phyloP scores from a whole-genome alignment of 495 filamentous ascomycete genomes.

The Podospora bellae-mahoneyi region DNA sequence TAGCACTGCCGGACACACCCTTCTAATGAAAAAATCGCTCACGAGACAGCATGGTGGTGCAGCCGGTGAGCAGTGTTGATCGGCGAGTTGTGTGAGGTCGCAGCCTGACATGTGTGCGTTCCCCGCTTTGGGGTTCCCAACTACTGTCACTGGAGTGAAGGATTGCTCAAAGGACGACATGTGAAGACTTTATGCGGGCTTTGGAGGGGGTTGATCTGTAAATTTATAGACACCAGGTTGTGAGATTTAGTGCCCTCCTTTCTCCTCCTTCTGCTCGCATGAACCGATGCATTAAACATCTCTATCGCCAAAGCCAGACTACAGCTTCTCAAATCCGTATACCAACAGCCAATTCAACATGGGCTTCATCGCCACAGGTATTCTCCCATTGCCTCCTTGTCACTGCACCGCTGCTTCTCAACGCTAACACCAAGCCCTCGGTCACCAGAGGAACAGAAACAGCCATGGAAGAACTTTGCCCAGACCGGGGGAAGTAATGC shows the following conservation, averaged over 20 bases:
- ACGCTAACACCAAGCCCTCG: neutral
- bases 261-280: neutral
- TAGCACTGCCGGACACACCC: neutral
- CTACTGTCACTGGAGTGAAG: neutral
- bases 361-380: neutral
- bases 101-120: neutral
- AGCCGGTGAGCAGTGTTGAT: neutral
- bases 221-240: neutral
- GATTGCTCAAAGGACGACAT: neutral
- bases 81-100: neutral
- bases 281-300: neutral
- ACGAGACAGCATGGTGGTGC: neutral
- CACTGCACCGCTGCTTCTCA: neutral
- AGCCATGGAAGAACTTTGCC: neutral
- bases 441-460: neutral
- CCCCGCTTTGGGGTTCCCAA: neutral
- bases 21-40: neutral
- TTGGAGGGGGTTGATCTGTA: neutral
- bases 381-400: neutral
- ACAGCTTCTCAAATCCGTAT: neutral
- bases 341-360: neutral
- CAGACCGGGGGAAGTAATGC: neutral
- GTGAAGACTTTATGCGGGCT: neutral
- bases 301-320: neutral
- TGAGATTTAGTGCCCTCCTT: neutral